phyloP scores from a whole-genome alignment of 768 basidiomycete species.

The Tephrocybe rancida region DNA sequence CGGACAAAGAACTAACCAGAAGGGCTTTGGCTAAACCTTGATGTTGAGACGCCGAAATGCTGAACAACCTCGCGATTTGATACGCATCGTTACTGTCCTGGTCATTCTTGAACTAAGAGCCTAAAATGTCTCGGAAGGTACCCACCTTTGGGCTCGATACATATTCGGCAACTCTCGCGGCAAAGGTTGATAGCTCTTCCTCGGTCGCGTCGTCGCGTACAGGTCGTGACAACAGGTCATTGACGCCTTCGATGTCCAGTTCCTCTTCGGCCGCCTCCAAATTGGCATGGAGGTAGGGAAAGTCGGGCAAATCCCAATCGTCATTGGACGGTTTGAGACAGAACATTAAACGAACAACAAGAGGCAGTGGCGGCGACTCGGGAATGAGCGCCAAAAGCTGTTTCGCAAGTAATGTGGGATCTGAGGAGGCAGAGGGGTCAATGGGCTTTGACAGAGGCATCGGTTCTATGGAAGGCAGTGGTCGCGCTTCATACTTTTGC shows the following conservation, averaged over 20 bases:
- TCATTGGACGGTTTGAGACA: constrained; percentile 77
- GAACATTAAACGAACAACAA: constrained; percentile 74
- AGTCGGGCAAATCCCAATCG: constrained; percentile 79
- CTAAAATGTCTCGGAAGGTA: too few species aligned
- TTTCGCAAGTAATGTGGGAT: constrained; percentile 65
- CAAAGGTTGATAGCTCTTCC: constrained; percentile 56
- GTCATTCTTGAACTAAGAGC: not conserved
- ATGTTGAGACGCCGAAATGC: constrained; percentile 66
- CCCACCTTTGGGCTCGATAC: constrained; percentile 56
- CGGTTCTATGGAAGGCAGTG: constrained; percentile 35
- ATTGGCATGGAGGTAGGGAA: constrained; percentile 71
- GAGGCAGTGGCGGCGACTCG: constrained; percentile 60
- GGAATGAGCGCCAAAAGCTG: constrained; percentile 64
- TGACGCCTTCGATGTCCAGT: constrained; percentile 60
- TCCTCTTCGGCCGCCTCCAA: constrained; percentile 49
- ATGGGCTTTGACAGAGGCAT: constrained; percentile 50
- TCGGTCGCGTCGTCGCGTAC: constrained; percentile 56
- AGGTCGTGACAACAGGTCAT: constrained; percentile 55
- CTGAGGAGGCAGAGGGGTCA: constrained; percentile 60
- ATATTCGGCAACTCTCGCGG: constrained; percentile 53
- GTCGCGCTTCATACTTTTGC: constrained; percentile 42
- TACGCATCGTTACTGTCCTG: constrained; percentile 61
- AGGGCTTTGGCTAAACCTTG: constrained; percentile 54
- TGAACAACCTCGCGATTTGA: constrained; percentile 62
- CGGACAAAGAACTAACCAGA: constrained; percentile 32